Conservation (phyloP, 306 rosid species). For the Sicyos edulis region DNA sequence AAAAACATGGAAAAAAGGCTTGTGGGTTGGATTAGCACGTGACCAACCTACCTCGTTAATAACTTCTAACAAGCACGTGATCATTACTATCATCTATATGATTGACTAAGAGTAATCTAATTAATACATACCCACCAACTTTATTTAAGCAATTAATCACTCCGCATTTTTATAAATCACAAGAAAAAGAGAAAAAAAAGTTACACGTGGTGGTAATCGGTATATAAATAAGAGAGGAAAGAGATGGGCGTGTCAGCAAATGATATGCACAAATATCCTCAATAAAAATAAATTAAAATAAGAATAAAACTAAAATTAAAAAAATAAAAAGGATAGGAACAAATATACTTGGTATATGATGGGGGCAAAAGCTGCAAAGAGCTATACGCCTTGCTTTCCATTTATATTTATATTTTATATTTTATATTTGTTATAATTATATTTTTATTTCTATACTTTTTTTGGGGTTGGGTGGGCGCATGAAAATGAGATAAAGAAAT, state of each 20-base stretch:
- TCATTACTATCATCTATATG: constrained; percentile 7
- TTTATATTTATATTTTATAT: neutral
- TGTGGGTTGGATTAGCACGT: no score
- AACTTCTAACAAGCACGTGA: neutral
- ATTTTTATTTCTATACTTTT: neutral
- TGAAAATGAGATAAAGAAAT: constrained; percentile 43
- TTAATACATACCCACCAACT: neutral
- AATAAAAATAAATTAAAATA: neutral
- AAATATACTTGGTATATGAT: constrained; percentile 20
- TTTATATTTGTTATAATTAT: neutral
- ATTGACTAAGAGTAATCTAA: neutral
- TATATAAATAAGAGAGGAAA: neutral
- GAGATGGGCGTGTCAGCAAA: constrained; percentile 20
- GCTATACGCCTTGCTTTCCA: constrained; percentile 25
- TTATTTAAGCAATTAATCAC: neutral
- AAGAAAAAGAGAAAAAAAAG: neutral
- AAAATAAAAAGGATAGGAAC: constrained; percentile 19
- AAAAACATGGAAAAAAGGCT: no score
- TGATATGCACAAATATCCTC: constrained; percentile 21
- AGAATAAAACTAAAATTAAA: neutral
- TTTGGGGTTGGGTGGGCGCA: constrained; percentile 20
- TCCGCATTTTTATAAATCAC: neutral
- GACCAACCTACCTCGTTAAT: neutral
- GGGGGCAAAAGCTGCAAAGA: constrained; percentile 34
- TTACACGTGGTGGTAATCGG: constrained; percentile 11